Evolutionary conservation across 2,329 filamentous ascomycete genomes (phyloP).

Genomic region (Xylariaceae sp.): DNA sequence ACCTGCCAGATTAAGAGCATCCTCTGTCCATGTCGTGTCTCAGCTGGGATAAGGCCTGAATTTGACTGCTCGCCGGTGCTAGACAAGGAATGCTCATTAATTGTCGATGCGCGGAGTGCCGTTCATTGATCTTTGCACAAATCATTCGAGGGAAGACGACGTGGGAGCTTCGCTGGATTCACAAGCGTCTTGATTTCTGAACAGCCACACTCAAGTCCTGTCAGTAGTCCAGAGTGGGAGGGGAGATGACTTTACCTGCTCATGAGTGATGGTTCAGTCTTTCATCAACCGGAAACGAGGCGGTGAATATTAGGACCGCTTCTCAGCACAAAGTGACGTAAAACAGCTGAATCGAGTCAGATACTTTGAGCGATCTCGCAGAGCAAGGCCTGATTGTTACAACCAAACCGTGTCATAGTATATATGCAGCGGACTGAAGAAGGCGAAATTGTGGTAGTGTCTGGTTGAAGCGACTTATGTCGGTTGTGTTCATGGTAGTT

Average conservation of each 20-base stretch:
- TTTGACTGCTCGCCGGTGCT: too few relatives aligned
- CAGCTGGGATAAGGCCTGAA: too few relatives aligned
- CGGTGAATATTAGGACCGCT: too few relatives aligned
- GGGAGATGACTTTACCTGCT: conserved; percentile 17
- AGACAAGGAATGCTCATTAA: too few relatives aligned
- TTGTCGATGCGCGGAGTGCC: too few relatives aligned
- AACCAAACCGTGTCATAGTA: conserved; percentile 15
- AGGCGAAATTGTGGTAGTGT: conserved; percentile 8
- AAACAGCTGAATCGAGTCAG: neutral
- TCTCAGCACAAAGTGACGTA: neutral
- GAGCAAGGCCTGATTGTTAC: conserved; percentile 13
- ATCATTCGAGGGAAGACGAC: too few relatives aligned
- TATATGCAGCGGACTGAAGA: conserved; percentile 10
- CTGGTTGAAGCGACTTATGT: conserved; percentile 25
- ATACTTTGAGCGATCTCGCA: too few relatives aligned
- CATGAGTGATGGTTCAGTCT: too few relatives aligned
- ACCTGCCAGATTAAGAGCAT: too few relatives aligned
- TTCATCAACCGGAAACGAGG: too few relatives aligned
- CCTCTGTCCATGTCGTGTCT: too few relatives aligned
- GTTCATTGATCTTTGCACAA: too few relatives aligned
- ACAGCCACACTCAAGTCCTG: conserved; percentile 2
- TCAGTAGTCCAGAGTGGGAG: conserved; percentile 8
- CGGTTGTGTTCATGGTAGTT: conserved; percentile 26
- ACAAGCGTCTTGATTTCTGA: neutral
- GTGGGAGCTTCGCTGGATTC: neutral